Conservation (phyloP, 305 asterid genomes). For the Fraxinus floribunda region DNA sequence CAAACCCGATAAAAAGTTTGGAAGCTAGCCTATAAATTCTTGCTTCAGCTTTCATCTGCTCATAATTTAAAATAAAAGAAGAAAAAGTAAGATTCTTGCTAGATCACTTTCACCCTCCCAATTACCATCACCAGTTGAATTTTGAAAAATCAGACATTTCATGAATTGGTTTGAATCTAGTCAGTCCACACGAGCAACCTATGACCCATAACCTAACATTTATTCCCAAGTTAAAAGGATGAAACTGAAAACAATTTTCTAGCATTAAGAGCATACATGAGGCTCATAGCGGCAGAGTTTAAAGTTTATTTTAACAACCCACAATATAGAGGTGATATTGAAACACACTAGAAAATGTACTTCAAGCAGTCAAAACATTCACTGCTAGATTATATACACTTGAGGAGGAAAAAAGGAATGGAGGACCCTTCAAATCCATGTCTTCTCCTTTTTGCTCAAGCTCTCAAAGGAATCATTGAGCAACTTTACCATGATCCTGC, state of each 20-base stretch:
- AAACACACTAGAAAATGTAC: not conserved
- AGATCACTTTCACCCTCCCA: not conserved
- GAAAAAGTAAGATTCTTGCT: conserved; percentile 6
- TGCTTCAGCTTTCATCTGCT: conserved; percentile 21
- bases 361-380: not conserved
- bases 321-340: not conserved
- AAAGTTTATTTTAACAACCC: not conserved
- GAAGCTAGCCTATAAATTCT: conserved; percentile 27
- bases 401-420: not conserved
- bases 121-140: not conserved
- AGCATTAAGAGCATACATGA: not conserved
- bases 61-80: not conserved
- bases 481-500: not conserved
- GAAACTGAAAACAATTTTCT: not conserved
- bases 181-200: not conserved
- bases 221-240: not conserved
- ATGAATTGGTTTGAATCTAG: not conserved
- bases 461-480: not conserved
- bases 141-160: not conserved
- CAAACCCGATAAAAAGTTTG: conserved; percentile 18
- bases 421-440: not conserved
- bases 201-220: not conserved
- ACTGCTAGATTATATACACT: not conserved
- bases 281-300: not conserved
- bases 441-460: not conserved